Conservation (phyloP, 2,329 filamentous ascomycete genomes). For the Decorospora gaudefroyi region DNA sequence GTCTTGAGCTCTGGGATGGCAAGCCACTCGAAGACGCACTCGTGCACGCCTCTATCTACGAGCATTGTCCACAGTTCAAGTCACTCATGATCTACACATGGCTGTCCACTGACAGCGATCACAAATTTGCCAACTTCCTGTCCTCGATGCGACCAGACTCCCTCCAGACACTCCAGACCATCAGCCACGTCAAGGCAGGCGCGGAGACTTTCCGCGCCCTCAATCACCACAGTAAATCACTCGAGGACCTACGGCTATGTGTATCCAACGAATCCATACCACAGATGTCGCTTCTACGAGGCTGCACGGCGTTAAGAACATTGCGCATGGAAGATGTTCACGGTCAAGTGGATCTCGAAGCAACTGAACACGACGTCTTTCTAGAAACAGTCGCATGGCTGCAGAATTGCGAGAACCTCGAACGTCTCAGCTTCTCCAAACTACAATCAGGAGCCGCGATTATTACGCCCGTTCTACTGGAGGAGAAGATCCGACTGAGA, state of each 20-base stretch:
- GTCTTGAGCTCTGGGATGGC: constrained; percentile 65
- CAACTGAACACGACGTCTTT: constrained; percentile 58
- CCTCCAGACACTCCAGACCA: constrained; percentile 62
- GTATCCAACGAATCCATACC: constrained; percentile 56
- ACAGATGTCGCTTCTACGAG: constrained; percentile 55
- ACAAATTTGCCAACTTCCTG: constrained; percentile 63
- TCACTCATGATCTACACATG: constrained; percentile 63
- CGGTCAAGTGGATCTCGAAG: constrained; percentile 54
- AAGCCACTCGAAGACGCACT: constrained; percentile 61
- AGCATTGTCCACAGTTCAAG: constrained; percentile 64
- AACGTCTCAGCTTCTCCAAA: constrained; percentile 56
- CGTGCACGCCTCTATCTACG: constrained; percentile 58
- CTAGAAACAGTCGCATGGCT: constrained; percentile 60
- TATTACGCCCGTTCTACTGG: constrained; percentile 55
- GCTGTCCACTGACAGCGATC: constrained; percentile 58
- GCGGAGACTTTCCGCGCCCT: constrained; percentile 60
- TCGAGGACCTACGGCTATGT: constrained; percentile 59
- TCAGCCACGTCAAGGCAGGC: constrained; percentile 61
- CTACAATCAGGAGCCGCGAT: constrained; percentile 60
- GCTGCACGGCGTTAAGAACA: constrained; percentile 55
- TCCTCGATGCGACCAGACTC: constrained; percentile 60
- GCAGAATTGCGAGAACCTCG: constrained; percentile 57
- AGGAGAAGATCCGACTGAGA: constrained; percentile 54
- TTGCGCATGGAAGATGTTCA: constrained; percentile 56
- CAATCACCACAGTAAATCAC: constrained; percentile 58